Percentiles rank a stretch among this genome's conserved stretches.
phyloP scores from a whole-genome alignment of 768 basidiomycete genomes.

The Lactarius tabidus region DNA sequence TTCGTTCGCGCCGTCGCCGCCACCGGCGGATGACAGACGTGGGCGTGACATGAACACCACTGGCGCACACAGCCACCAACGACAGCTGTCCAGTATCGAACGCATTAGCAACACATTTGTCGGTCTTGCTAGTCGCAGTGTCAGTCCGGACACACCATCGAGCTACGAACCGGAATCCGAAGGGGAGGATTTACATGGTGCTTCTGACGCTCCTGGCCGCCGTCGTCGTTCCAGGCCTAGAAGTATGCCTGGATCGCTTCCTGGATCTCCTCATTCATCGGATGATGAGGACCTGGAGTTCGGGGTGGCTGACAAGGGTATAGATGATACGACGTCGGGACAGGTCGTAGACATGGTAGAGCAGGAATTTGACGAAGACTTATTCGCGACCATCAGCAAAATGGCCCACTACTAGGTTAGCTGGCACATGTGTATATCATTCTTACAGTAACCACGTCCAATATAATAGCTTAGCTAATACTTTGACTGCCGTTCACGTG shows the following conservation, averaged over 20 bases:
- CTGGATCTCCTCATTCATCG: constrained; percentile 30
- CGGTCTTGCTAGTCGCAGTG: constrained; percentile 42
- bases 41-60: constrained; percentile 17
- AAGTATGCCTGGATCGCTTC: constrained; percentile 83
- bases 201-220: constrained; percentile 38
- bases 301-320: constrained; percentile 30
- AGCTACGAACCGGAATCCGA: constrained; percentile 48
- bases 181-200: constrained; percentile 40
- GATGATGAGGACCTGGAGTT: constrained; percentile 48
- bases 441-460: background rate
- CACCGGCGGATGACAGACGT: constrained; percentile 28
- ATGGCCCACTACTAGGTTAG: background rate
- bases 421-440: background rate
- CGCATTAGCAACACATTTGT: constrained; percentile 56
- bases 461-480: background rate
- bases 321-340: constrained; percentile 36
- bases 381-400: constrained; percentile 43
- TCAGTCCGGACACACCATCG: constrained; percentile 48
- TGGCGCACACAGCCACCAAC: constrained; percentile 40
- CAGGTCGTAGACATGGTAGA: constrained; percentile 64
- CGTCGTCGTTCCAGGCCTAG: constrained; percentile 49
- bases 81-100: constrained; percentile 77
- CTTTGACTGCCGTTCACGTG: too few species aligned
- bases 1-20: constrained; percentile 32
- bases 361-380: constrained; percentile 73